phyloP scores from a whole-genome alignment of 345 rosid species.

The Eucalyptus rudis region DNA sequence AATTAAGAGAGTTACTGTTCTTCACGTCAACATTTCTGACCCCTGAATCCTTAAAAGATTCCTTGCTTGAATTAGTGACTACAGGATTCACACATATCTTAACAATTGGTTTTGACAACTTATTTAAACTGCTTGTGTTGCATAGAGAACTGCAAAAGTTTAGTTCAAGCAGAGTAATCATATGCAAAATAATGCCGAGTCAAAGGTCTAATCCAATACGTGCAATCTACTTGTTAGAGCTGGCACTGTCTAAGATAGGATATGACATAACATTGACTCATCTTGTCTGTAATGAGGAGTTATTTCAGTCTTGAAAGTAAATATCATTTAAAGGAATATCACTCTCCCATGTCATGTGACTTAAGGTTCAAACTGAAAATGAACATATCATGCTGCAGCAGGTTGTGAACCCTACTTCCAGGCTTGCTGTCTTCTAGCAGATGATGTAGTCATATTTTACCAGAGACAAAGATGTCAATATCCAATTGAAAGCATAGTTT shows the following conservation, averaged over 20 bases:
- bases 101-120: not conserved
- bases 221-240: not conserved
- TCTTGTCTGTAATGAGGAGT: not conserved
- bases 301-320: not conserved
- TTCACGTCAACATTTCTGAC: no score
- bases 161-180: not conserved
- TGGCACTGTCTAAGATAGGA: not conserved
- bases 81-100: not conserved
- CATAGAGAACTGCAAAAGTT: not conserved
- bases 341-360: not conserved
- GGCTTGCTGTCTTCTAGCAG: not conserved
- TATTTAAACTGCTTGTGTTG: not conserved
- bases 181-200: not conserved
- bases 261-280: not conserved
- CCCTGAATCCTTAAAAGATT: constrained; percentile 17
- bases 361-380: not conserved
- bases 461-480: not conserved
- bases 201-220: not conserved
- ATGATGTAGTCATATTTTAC: not conserved
- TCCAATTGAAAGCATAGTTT: not conserved
- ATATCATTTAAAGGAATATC: not conserved
- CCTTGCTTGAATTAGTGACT: constrained; percentile 8
- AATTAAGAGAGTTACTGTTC: constrained; percentile 6
- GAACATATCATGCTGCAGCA: not conserved
- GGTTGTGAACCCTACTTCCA: not conserved